Percentiles rank a stretch among this genome's conserved stretches.
phyloP scores from a whole-genome alignment of 257 asterid species.

The Echium plantagineum region DNA sequence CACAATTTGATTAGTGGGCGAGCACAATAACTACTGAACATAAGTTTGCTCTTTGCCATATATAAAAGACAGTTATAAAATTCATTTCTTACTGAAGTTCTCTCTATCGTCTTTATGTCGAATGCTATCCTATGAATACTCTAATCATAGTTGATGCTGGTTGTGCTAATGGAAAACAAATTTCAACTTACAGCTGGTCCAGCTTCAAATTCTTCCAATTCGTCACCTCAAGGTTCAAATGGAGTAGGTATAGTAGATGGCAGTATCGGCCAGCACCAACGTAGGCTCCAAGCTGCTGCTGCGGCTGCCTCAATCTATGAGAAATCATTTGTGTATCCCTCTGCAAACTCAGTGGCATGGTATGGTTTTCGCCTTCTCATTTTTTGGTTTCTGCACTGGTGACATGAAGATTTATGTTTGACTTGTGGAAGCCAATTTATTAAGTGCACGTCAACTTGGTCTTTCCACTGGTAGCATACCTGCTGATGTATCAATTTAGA shows the following conservation, averaged over 20 bases:
- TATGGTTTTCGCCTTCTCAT: conserved; percentile 16
- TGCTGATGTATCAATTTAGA: background rate
- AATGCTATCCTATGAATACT: too few relatives aligned
- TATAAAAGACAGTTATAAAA: too few relatives aligned
- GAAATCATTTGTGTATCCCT: conserved; percentile 90
- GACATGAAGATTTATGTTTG: background rate
- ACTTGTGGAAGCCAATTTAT: too few relatives aligned
- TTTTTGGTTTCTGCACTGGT: conserved; percentile 4
- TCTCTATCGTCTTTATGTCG: too few relatives aligned
- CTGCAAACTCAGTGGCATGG: conserved; percentile 45
- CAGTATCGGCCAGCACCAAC: conserved; percentile 51
- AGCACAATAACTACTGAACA: background rate
- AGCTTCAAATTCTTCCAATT: conserved; percentile 46
- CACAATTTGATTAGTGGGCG: background rate
- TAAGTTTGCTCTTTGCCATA: background rate
- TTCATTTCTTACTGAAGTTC: background rate
- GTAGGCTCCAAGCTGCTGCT: conserved; percentile 83
- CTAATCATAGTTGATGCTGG: conserved; percentile 10
- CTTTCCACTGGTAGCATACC: background rate
- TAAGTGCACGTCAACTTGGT: background rate
- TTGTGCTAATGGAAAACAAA: conserved; percentile 3
- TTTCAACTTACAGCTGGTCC: conserved; percentile 13
- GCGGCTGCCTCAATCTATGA: conserved; percentile 69
- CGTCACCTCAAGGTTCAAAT: conserved; percentile 44
- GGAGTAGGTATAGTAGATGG: conserved; percentile 28